Percentiles rank a stretch among this genome's conserved stretches.
phyloP scores from a whole-genome alignment of 495 filamentous ascomycete genomes.

The Lasiosphaeria ovina region DNA sequence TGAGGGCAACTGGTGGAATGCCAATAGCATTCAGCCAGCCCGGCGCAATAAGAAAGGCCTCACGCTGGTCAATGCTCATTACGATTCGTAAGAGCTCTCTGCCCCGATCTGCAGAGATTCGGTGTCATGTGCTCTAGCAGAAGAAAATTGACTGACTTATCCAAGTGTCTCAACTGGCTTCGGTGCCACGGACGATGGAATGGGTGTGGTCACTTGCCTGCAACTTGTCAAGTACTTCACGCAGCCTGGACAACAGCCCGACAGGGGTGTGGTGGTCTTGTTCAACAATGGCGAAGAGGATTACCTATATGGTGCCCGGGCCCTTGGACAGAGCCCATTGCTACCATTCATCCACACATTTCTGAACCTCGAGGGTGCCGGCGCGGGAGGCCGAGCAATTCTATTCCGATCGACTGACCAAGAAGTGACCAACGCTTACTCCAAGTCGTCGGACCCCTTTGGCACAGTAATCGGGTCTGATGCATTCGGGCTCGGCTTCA shows the following conservation, averaged over 20 bases:
- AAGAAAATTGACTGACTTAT: constrained; percentile 11
- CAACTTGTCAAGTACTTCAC: constrained; percentile 91
- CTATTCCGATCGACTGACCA: constrained; percentile 84
- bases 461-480: constrained; percentile 78
- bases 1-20: constrained; percentile 62
- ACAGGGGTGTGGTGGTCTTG: constrained; percentile 76
- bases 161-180: constrained; percentile 78
- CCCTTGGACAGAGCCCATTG: constrained; percentile 80
- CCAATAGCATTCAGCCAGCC: constrained; percentile 36
- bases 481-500: constrained; percentile 73
- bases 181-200: constrained; percentile 91
- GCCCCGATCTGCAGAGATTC: too few species aligned
- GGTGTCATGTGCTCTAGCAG: too few species aligned
- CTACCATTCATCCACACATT: constrained; percentile 76
- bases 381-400: constrained; percentile 84
- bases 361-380: constrained; percentile 91
- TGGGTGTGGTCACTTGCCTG: constrained; percentile 80
- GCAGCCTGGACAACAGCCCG: constrained; percentile 68
- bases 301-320: constrained; percentile 83
- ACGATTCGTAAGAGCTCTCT: constrained; percentile 56
- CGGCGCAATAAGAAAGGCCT: constrained; percentile 62
- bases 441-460: constrained; percentile 68
- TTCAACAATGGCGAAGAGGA: constrained; percentile 98
- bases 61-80: constrained; percentile 92
- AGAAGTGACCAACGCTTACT: constrained; percentile 80